phyloP scores from a whole-genome alignment of 148 eudicot species.

The Silene uniflora region DNA sequence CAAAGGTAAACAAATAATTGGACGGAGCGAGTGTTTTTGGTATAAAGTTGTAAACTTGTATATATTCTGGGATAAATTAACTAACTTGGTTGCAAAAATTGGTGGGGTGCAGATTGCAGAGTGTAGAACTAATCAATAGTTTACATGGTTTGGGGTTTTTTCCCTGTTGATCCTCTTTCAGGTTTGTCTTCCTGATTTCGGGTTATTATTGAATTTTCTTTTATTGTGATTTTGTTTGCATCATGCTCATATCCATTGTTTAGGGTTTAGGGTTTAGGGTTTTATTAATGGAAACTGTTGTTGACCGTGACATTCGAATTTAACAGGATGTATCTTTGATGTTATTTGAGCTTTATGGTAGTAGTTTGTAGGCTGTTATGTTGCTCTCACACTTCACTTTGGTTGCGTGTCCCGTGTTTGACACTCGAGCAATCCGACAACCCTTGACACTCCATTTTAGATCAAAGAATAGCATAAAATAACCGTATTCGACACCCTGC shows the following conservation, averaged over 20 bases:
- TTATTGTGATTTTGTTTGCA: background rate
- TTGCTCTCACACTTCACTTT: too few species aligned
- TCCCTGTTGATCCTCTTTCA: slow-evolving; percentile 71
- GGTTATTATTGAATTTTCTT: background rate
- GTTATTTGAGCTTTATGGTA: background rate
- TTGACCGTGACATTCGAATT: background rate
- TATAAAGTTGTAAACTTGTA: background rate
- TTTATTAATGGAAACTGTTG: too few species aligned
- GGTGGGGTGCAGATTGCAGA: too few species aligned
- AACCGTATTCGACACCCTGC: background rate
- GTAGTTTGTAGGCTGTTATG: background rate
- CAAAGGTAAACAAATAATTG: too few species aligned
- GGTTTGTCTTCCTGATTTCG: slow-evolving; percentile 30
- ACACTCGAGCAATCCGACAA: too few species aligned
- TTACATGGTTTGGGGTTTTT: slow-evolving; percentile 77
- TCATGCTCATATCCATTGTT: background rate
- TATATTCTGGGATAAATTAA: background rate
- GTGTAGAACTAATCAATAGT: background rate
- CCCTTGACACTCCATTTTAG: background rate
- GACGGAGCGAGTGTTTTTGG: background rate
- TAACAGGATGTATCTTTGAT: background rate
- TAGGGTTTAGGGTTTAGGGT: too few species aligned
- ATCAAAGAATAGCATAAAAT: background rate
- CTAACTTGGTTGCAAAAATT: background rate
- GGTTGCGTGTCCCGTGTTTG: background rate